Conservation (phyloP, 345 rosid genomes). For the Orychophragmus violaceus region DNA sequence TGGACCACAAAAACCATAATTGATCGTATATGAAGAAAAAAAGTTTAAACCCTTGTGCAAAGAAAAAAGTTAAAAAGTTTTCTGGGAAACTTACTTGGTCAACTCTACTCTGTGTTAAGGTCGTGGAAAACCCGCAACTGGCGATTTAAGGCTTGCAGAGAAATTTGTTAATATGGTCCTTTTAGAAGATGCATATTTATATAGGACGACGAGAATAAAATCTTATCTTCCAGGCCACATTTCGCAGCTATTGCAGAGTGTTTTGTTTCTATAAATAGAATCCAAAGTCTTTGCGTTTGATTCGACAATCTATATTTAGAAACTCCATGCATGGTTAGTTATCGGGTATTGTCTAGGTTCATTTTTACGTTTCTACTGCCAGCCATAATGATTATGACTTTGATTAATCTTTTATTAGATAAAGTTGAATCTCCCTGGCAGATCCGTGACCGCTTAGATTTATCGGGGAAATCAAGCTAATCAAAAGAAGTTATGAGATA, state of each 20-base stretch:
- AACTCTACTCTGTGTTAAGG: not conserved
- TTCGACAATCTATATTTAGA: not conserved
- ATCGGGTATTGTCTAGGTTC: constrained; percentile 2
- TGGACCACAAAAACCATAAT: no score
- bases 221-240: not conserved
- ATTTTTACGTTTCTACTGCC: not conserved
- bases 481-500: no score
- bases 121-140: not conserved
- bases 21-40: no score
- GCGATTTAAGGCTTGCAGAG: not conserved
- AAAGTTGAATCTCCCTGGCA: not conserved
- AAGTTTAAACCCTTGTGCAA: no score
- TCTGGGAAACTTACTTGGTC: constrained; percentile 22
- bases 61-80: no score
- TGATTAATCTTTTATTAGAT: not conserved
- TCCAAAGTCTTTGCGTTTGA: not conserved
- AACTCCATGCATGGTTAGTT: not conserved
- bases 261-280: constrained; percentile 8
- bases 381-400: not conserved
- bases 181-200: not conserved
- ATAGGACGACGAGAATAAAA: not conserved
- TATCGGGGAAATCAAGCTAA: no score
- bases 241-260: not conserved
- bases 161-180: not conserved
- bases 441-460: not conserved